These are phyloP conservation scores for Mucor piriformis DNA, from an alignment of 371 early-diverging fungal genomes.

Conservation along the genomic window DNA sequence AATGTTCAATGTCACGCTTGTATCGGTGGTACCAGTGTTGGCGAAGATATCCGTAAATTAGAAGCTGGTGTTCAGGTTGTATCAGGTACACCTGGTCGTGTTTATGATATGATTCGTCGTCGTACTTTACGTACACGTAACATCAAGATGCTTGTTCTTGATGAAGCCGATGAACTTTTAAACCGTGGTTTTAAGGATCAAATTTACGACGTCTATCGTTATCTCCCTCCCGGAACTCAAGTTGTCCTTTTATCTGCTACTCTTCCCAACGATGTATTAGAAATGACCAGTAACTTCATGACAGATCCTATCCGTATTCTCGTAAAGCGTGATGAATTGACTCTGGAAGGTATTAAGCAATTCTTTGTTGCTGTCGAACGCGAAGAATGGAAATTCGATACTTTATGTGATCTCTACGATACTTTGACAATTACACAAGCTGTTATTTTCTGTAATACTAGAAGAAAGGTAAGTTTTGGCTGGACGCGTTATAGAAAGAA, in stretches of 20 bases:
- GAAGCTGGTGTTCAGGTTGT: conserved; percentile 94
- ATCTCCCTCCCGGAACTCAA: conserved; percentile 92
- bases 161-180: conserved; percentile 99
- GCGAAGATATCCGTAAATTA: conserved; percentile 91
- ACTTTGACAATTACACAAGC: conserved; percentile 97
- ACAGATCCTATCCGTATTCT: conserved; percentile 97
- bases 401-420: conserved; percentile 96
- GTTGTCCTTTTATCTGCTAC: conserved; percentile 99
- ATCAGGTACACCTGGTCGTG: conserved; percentile 99
- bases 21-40: conserved; percentile 95
- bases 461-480: conserved; percentile 78
- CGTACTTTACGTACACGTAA: conserved; percentile 82
- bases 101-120: conserved; percentile 98
- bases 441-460: conserved; percentile 99
- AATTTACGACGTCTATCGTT: conserved; percentile 97
- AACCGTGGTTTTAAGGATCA: conserved; percentile 98
- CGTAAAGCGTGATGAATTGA: conserved; percentile 99
- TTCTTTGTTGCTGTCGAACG: conserved; percentile 98
- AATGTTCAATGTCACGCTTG: conserved; percentile 94
- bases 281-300: conserved; percentile 97
- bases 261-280: conserved; percentile 96
- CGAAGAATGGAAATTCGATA: conserved; percentile 97
- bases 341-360: conserved; percentile 99
- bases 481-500: neutral
- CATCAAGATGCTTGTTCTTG: conserved; percentile 97